Evolutionary conservation across 495 filamentous ascomycete species (phyloP), one percentile per base, ranked within the genome.

Genomic region (Aspergillus bridgeri): DNA sequence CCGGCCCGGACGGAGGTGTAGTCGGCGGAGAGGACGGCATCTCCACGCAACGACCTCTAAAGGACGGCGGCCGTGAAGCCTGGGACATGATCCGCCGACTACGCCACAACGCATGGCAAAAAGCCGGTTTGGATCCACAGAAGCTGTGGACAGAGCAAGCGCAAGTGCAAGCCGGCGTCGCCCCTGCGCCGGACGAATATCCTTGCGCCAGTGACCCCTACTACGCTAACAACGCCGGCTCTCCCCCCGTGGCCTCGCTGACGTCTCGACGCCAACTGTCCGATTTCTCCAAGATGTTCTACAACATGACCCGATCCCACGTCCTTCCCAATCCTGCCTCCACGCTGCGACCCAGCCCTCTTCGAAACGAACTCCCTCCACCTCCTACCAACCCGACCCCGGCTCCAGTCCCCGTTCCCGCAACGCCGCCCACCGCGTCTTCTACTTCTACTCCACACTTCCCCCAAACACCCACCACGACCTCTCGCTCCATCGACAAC

Each of bases 61-160:
- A 77, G 59, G 79, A 83, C 52, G 80, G 80, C 13, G 80, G 80
- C 1, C 73, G 75, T 48, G 80, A 82, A 58, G 80, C 80, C 21
- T 83, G 80, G 80, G 69, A 76, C 27, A 80, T 83, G 80, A 76
- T 83, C 25, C 75, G 74, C 50, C 67, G 79, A 9, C 64, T 83
- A 17, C 76, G 80, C 21, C 76, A 78, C 44, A 78, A 81, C 53
- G 77, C 73, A 52, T 79, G 76, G 76, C 76, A 79, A 60, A 78
- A 76, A 51, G 76, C 76, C 5, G 76, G 76, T 0, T 67, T 79
- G 6, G 69, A 79, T 57, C 76, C 76, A 0, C 64, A 73, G 20
- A 69, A 71, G 60, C 67, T 79, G 15, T 79, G 76, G 76, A 77
- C 76, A 6, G 76, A 79, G 56, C 67, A 78, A 51, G 76, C 73